These are phyloP conservation scores for Rhynchosporium agropyri DNA, from an alignment of 2,329 filamentous ascomycete genomes.

Conservation along the genomic window DNA sequence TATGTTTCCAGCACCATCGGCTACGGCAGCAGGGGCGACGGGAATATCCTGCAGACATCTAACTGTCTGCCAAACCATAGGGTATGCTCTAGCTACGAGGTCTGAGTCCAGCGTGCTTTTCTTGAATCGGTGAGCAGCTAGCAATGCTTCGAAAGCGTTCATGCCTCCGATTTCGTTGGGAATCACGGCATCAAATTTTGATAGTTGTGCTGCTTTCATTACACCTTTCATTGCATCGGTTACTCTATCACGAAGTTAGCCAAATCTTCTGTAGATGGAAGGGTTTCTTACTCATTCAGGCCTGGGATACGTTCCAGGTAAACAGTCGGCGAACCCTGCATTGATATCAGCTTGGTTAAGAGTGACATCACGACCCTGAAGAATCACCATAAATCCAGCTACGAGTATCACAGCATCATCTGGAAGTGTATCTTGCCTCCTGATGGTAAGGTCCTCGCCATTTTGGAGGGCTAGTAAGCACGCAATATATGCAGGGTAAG, in stretches of 20 bases:
- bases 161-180: constrained; percentile 68
- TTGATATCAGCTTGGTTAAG: not conserved
- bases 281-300: constrained; percentile 33
- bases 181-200: constrained; percentile 54
- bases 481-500: constrained; percentile 51
- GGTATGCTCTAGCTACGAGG: constrained; percentile 41
- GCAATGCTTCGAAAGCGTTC: constrained; percentile 50
- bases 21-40: constrained; percentile 36
- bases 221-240: constrained; percentile 38
- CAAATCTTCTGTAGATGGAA: not conserved
- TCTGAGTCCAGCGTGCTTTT: constrained; percentile 39
- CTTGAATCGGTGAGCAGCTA: constrained; percentile 36
- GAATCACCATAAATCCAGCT: constrained; percentile 38
- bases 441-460: constrained; percentile 35
- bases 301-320: constrained; percentile 41
- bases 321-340: constrained; percentile 39
- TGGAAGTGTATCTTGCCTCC: constrained; percentile 38
- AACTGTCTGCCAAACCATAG: constrained; percentile 40
- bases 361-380: not conserved
- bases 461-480: constrained; percentile 40
- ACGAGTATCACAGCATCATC: constrained; percentile 37
- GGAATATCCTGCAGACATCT: constrained; percentile 38
- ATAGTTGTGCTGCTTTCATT: constrained; percentile 31
- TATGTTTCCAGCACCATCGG: constrained; percentile 32
- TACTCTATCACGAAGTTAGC: constrained; percentile 32